Conservation (phyloP, 805 yeast species). For the Saccharomycopsis lassenensis region DNA sequence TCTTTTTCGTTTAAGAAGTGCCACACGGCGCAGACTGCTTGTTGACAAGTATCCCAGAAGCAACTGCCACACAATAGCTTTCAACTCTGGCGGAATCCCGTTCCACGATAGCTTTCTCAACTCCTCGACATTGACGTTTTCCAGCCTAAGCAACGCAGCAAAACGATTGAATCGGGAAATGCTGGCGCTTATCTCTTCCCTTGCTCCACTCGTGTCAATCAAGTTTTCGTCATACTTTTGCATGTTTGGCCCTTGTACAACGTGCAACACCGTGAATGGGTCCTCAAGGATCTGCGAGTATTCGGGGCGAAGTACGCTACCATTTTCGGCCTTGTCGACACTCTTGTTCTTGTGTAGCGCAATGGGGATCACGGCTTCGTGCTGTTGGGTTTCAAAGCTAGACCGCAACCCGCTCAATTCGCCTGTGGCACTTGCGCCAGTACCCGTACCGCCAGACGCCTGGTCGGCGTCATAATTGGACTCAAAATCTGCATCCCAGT, state of each 20-base stretch:
- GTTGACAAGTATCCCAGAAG: slow-evolving; percentile 85
- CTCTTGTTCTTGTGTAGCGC: not conserved
- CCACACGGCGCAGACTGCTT: slow-evolving; percentile 61
- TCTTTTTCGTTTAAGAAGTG: slow-evolving; percentile 67
- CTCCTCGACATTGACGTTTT: slow-evolving; percentile 47
- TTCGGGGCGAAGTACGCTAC: slow-evolving; percentile 3
- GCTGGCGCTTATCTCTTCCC: slow-evolving; percentile 46
- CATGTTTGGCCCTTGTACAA: slow-evolving; percentile 34
- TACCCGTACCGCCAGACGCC: too few relatives aligned
- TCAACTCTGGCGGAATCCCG: slow-evolving; percentile 73
- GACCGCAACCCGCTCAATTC: too few relatives aligned
- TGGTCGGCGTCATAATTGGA: too few relatives aligned
- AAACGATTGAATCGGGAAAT: slow-evolving; percentile 57
- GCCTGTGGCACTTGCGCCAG: too few relatives aligned
- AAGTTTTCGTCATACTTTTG: slow-evolving; percentile 25
- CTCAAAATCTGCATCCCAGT: slow-evolving; percentile 82
- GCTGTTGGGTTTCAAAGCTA: slow-evolving; percentile 19
- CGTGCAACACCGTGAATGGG: slow-evolving; percentile 26
- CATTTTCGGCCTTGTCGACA: not conserved
- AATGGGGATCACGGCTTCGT: not conserved
- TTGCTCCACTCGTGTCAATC: slow-evolving; percentile 31
- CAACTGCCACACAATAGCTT: slow-evolving; percentile 85
- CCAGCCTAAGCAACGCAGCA: slow-evolving; percentile 40
- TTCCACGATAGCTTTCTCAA: slow-evolving; percentile 83
- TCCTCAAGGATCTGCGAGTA: slow-evolving; percentile 20